These are phyloP conservation scores for Arabidopsis suecica DNA, from an alignment of 345 rosid species.

Conservation along the genomic window DNA sequence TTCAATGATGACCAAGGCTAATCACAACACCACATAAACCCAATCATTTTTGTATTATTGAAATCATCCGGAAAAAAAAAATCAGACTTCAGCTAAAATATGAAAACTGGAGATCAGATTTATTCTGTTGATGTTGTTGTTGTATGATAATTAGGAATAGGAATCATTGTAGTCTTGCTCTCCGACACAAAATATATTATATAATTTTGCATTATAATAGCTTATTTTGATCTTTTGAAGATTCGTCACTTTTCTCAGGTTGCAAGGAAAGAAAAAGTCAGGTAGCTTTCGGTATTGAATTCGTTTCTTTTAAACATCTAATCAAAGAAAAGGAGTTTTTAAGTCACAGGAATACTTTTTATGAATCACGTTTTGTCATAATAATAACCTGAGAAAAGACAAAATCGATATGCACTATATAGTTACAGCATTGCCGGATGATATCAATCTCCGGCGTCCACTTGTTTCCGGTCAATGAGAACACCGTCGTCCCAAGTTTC, in stretches of 20 bases:
- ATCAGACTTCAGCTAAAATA: constrained; percentile 7
- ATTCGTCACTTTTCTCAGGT: constrained; percentile 34
- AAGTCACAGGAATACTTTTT: constrained; percentile 1
- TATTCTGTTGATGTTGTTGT: not conserved
- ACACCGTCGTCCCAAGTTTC: constrained; percentile 86
- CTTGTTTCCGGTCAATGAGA: constrained; percentile 58
- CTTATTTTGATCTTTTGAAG: constrained; percentile 27
- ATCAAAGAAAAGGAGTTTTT: constrained; percentile 17
- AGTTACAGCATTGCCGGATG: constrained; percentile 9
- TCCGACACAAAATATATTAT: not conserved
- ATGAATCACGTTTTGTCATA: constrained; percentile 21
- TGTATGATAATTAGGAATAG: not conserved
- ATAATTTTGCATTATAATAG: not conserved
- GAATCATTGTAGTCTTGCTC: not conserved
- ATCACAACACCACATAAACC: not conserved
- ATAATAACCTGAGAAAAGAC: constrained; percentile 22
- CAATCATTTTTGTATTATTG: constrained; percentile 20
- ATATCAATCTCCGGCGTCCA: constrained; percentile 50
- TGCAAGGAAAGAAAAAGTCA: constrained; percentile 34
- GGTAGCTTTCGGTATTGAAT: constrained; percentile 26
- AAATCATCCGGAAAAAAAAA: not conserved
- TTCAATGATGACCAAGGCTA: constrained; percentile 19
- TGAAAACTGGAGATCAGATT: constrained; percentile 14
- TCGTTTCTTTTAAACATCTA: constrained; percentile 26
- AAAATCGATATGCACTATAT: constrained; percentile 23